Base-by-base conservation (phyloP, 2,329 filamentous ascomycete genomes). In the Ascochyta clinopodiicola region DNA sequence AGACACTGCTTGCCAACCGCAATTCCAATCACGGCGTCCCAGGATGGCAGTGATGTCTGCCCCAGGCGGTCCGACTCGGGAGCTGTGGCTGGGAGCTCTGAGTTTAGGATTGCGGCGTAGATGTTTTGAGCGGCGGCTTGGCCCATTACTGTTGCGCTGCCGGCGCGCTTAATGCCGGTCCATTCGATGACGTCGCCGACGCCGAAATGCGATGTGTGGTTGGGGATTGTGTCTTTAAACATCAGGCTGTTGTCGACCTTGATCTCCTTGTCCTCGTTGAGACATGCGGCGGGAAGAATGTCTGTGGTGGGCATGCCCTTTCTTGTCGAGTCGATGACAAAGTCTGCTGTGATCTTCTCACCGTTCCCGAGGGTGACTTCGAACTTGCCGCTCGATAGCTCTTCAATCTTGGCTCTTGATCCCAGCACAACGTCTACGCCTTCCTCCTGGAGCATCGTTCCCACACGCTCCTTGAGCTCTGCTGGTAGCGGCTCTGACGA, bases 91-190 rank as follows among this genome's bases (percentile, higher is more conserved):
- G 51, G 34, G 12, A 65, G 59, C 42, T 76, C 74, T 0, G 67
- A 66, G 51, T 75, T 75, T 12, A 75, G 57, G n/a, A 75, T 74
- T 3, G 66, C 65, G 3, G 68, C 62, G 58, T 69, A 75, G 29
- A 76, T 59, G 46, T 93, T 93, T 48, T 82, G 75, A 6, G 86
- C 89, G 3, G 84, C 84, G 57, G 83, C 80, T 66, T 87, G 84
- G 34, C 89, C 90, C 80, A 88, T 86, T 68, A 89, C 84, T 83
- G 93, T 90, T 31, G 90, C 90, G 15, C 81, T 84, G 22, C 90
- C 90, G 65, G 88, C 91, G 39, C 90, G 87, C 79, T 92, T 93
- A 77, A 94, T 92, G 38, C 89, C 90, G 0, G 87, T 84, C 90
- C 90, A 93, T 43, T 80, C 78, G 29, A 83, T 84, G 15, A 90